Evolutionary conservation across 352 stramenopile genomes (phyloP), one percentile per base, ranked within the genome.

Genomic region (Phytopythium ostracodes): DNA sequence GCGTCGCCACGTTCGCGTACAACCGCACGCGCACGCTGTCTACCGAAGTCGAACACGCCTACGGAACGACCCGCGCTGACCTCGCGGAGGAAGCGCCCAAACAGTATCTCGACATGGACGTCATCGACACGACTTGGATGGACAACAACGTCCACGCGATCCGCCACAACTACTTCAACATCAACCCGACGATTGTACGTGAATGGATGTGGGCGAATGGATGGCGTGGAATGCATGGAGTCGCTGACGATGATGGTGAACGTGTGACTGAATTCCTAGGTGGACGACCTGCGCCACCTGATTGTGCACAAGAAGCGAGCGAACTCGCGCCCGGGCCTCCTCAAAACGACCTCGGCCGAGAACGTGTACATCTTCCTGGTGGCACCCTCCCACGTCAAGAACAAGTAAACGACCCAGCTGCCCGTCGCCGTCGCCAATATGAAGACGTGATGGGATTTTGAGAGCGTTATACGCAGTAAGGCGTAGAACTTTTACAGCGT

Each of bases 91-190:
- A 77, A 24, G 64, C 69, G 1, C 40, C 66, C 2, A 59, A 62
- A 14, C 60, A 79, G 36, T 93, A 81, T 61, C 67, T 96, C 20
- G 86, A 95, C 68, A 77, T 92, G 50, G 89, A 96, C 68, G 86
- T 92, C 18, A 90, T 97, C 59, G 87, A 96, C 64, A 96, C 83
- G 27, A 94, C 89, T 12, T 91, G 81, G 68, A 87, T 96, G 57
- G 85, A 95, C 62, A 88, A 87, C 46, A 96, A 96, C 56, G 81
- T 96, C 46, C 82, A 92, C 63, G 71, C 73, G 29, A 80, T 94
- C 46, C 77, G 87, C 4, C 87, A 96, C 74, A 91, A 87, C 61
- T 94, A 89, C 64, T 96, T 92, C 65, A 94, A 88, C 56, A 60
- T 96, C 27, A 96, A 96, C 60, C 71, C 81, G 40, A 93, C 84